phyloP scores from a whole-genome alignment of 345 rosid species.

The Euphorbia peplus region DNA sequence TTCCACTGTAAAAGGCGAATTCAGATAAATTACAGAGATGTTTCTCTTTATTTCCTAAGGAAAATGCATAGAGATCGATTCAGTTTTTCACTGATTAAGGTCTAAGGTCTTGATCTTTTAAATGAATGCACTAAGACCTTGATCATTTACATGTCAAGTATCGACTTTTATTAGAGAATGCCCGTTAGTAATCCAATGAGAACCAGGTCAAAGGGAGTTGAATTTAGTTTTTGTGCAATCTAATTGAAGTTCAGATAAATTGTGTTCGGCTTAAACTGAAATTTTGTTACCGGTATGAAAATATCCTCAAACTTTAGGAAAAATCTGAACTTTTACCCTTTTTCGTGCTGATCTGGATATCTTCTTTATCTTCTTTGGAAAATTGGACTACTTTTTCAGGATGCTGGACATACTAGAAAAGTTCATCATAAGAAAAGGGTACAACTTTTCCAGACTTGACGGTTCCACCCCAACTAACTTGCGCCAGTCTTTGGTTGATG shows the following conservation, averaged over 20 bases:
- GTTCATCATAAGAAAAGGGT: constrained; percentile 83
- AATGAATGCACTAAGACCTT: too few relatives aligned
- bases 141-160: too few relatives aligned
- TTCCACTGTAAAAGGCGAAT: background rate
- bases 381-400: constrained; percentile 38
- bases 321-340: background rate
- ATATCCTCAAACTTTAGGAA: too few relatives aligned
- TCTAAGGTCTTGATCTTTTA: too few relatives aligned
- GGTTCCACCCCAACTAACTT: constrained; percentile 85
- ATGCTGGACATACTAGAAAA: constrained; percentile 93
- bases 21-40: background rate
- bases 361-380: constrained; percentile 16
- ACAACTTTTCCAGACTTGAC: constrained; percentile 84
- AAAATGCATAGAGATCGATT: background rate
- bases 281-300: too few relatives aligned
- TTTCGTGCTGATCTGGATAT: background rate
- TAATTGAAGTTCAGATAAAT: too few relatives aligned
- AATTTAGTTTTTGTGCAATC: too few relatives aligned
- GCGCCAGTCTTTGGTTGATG: constrained; percentile 81
- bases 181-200: too few relatives aligned
- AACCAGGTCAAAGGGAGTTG: too few relatives aligned
- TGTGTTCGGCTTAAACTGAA: too few relatives aligned
- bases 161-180: too few relatives aligned
- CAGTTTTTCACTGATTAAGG: too few relatives aligned
- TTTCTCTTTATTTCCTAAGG: background rate